phyloP scores from a whole-genome alignment of 805 yeast genomes.

The Candida vaughaniae region DNA sequence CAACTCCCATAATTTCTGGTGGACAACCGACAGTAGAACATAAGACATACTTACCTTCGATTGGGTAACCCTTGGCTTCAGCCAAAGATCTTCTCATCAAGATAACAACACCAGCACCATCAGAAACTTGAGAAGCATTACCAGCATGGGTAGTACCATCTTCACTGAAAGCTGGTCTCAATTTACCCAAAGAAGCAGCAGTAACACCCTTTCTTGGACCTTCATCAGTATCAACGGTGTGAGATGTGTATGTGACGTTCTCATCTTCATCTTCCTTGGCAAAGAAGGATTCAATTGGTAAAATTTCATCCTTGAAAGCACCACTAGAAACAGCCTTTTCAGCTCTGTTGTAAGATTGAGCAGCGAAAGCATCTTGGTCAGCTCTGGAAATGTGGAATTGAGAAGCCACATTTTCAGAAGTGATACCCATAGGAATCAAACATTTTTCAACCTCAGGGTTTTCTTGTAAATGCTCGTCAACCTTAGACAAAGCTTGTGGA shows the following conservation, averaged over 20 bases:
- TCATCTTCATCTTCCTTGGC: conserved; percentile 61
- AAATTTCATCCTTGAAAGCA: conserved; percentile 81
- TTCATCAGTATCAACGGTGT: conserved; percentile 67
- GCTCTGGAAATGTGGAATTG: conserved; percentile 62
- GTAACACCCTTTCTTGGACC: conserved; percentile 91
- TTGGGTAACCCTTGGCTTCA: conserved; percentile 64
- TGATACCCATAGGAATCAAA: conserved; percentile 93
- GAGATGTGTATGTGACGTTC: conserved; percentile 41
- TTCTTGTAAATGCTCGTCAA: conserved; percentile 34
- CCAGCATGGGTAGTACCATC: conserved; percentile 94
- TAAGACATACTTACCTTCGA: conserved; percentile 77
- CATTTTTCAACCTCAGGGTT: conserved; percentile 55
- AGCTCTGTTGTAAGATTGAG: conserved; percentile 82
- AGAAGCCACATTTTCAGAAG: conserved; percentile 86
- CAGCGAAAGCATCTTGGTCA: conserved; percentile 88
- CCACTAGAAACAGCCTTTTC: conserved; percentile 69
- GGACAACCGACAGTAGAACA: conserved; percentile 89
- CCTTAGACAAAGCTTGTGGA: conserved; percentile 65
- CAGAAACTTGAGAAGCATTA: conserved; percentile 93
- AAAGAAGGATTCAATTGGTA: conserved; percentile 69
- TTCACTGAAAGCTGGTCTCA: conserved; percentile 83
- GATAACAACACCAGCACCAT: conserved; percentile 91
- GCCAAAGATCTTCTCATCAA: conserved; percentile 87
- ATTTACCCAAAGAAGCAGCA: conserved; percentile 65
- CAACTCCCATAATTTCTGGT: conserved; percentile 96